These are phyloP conservation scores for Pichia sp. DNA, from an alignment of 1,139 yeast genomes.

Conservation along the genomic window DNA sequence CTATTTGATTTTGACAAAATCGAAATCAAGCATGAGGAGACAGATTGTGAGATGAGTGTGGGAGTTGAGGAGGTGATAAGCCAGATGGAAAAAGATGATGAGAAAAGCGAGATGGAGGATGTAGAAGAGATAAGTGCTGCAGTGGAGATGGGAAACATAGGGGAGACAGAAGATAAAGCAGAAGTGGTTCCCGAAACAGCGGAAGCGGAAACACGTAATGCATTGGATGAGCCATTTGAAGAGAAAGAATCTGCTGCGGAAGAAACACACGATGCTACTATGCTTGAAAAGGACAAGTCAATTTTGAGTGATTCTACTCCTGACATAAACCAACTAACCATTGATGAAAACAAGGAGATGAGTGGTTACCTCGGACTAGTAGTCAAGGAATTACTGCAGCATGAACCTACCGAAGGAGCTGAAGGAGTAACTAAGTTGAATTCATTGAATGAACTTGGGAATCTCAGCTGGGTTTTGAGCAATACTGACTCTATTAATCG, in stretches of 20 bases:
- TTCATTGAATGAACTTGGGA: not conserved
- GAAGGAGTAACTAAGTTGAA: not conserved
- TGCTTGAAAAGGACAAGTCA: conserved; percentile 14
- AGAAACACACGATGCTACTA: conserved; percentile 1
- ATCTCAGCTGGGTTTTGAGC: not conserved
- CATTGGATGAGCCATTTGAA: not conserved
- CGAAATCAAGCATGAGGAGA: conserved; percentile 6
- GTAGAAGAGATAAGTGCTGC: not conserved
- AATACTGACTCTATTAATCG: not conserved
- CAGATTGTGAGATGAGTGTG: not conserved
- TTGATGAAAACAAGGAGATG: conserved; percentile 5
- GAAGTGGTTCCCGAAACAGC: conserved; percentile 9
- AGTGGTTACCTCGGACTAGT: conserved; percentile 11
- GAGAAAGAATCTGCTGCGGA: not conserved
- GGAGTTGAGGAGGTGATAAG: conserved; percentile 10
- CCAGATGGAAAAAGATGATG: conserved; percentile 6
- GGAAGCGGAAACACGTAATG: not conserved
- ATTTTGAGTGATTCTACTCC: conserved; percentile 28
- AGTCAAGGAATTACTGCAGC: conserved; percentile 2
- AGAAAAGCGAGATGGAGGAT: not conserved
- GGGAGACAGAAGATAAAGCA: not conserved
- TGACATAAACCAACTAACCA: conserved; percentile 23
- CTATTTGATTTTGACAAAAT: conserved; percentile 17
- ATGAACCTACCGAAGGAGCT: not conserved
- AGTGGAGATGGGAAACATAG: not conserved